Percentiles rank a stretch among this genome's conserved stretches.
Conservation (phyloP, 768 basidiomycete genomes). For the Suillus decipiens region DNA sequence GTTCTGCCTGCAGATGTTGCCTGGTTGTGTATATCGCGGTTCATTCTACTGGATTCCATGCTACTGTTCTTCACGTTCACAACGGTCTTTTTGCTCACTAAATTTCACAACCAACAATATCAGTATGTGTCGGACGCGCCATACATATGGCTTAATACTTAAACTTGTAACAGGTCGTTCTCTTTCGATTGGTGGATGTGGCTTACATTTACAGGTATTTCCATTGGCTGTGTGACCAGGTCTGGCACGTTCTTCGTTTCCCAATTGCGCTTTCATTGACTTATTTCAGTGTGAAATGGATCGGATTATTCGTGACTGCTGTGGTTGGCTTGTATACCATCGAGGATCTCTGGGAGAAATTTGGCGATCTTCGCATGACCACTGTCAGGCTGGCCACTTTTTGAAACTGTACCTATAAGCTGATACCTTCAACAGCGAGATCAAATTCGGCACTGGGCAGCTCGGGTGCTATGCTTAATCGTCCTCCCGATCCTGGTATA, state of each 20-base stretch:
- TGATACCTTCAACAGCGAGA: constrained; percentile 56
- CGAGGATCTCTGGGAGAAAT: constrained; percentile 98
- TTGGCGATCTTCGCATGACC: constrained; percentile 92
- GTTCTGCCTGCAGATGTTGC: constrained; percentile 71
- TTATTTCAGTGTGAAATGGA: constrained; percentile 81
- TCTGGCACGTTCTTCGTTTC: constrained; percentile 29
- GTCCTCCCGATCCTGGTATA: constrained; percentile 90
- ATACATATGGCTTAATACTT: neutral
- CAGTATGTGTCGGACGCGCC: constrained; percentile 55
- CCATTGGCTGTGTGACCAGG: constrained; percentile 96
- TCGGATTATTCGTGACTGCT: constrained; percentile 93
- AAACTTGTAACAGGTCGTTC: constrained; percentile 64
- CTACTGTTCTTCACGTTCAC: constrained; percentile 98
- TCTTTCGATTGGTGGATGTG: constrained; percentile 98
- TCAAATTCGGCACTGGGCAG: constrained; percentile 89
- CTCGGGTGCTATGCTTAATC: constrained; percentile 84
- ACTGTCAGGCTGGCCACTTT: constrained; percentile 52
- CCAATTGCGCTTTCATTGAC: neutral
- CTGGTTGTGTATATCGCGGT: constrained; percentile 95
- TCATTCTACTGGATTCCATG: constrained; percentile 98
- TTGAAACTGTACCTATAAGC: neutral
- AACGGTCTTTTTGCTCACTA: constrained; percentile 91
- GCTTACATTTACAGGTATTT: constrained; percentile 89
- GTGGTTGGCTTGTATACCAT: constrained; percentile 95
- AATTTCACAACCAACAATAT: constrained; percentile 97